Evolutionary conservation across 345 rosid species (phyloP).

Genomic region (Hibiscus syriacus): DNA sequence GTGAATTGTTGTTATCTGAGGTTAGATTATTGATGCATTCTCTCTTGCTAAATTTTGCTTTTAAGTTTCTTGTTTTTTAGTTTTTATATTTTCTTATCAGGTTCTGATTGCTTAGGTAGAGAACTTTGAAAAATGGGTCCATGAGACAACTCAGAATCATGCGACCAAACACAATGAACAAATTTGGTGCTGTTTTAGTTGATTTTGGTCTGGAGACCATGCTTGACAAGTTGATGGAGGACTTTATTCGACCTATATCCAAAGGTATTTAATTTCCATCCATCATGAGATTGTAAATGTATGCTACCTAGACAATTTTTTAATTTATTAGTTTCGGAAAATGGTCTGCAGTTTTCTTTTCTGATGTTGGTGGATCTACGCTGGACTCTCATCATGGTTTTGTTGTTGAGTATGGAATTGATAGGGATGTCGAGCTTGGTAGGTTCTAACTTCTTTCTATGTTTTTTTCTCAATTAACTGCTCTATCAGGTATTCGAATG

Average conservation of each 20-base stretch:
- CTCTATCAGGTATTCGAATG: background rate
- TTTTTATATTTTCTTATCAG: constrained; percentile 31
- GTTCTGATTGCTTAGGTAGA: constrained; percentile 66
- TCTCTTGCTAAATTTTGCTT: background rate
- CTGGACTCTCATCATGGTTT: constrained; percentile 98
- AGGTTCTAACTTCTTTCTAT: constrained; percentile 22
- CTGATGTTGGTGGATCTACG: constrained; percentile 74
- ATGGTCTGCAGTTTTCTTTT: constrained; percentile 63
- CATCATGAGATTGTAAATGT: background rate
- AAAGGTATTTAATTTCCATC: constrained; percentile 34
- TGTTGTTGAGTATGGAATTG: too few species aligned
- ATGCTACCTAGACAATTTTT: background rate
- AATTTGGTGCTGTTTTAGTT: constrained; percentile 84
- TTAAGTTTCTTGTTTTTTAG: constrained; percentile 17
- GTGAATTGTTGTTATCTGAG: constrained; percentile 69
- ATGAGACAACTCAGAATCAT: constrained; percentile 59
- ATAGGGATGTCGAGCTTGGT: constrained; percentile 95
- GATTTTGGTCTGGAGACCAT: constrained; percentile 87
- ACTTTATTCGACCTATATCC: constrained; percentile 68
- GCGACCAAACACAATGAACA: constrained; percentile 97
- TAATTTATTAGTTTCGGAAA: background rate
- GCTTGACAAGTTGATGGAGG: constrained; percentile 83
- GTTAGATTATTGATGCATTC: constrained; percentile 25
- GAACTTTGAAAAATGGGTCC: constrained; percentile 82
- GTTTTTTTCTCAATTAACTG: background rate